Base-by-base conservation (phyloP, 2,329 filamentous ascomycete genomes). In the Nemania abortiva region DNA sequence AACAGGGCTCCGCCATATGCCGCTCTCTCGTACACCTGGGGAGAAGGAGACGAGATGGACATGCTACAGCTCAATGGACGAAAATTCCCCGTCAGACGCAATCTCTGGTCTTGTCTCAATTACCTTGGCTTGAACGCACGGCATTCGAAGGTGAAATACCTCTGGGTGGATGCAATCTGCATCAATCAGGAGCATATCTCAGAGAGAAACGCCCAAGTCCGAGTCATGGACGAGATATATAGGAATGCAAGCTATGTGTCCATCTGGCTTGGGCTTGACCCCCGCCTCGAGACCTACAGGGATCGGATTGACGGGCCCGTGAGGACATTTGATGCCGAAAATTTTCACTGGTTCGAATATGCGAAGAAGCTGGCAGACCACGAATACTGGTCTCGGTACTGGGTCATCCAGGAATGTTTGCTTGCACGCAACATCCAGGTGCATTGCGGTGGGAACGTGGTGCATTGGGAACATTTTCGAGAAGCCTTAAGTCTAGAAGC, bases 321-420 rank as follows among this genome's bases (percentile, higher is more conserved):
- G 13, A n/a, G 39, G 11, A 49, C 18, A 18, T 27, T 42, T 42
- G 56, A 59, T 49, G 4, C 15, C 6, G 56, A 34, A 3, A 4
- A 20, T 22, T 55, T 37, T 20, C 9, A 49, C 20, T 55, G 61
- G 61, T 6, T 1, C 2, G 39, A 49, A 2, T 22, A 42, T 6
- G 24, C 18, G 10, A 37, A 56, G 50, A 20, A 31, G 27, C 27
- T 64, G 18, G 42, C 53, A 49, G 29, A 64, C n/a, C 61, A 49
- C 22, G 34, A 27, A 24, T 64, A 64, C 27, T 56, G 61, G 61
- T 45, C 50, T 57, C 61, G 52, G 24, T 49, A 34, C 34, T 64
- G 61, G 61, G 61, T 64, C 22, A 64, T 64, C 15, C 61, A 64
- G 11, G 61, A 64, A 56, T 64, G 52, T 50, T 15, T 56, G 52